phyloP scores from a whole-genome alignment of 768 basidiomycete species.

The Daedalea quercina region DNA sequence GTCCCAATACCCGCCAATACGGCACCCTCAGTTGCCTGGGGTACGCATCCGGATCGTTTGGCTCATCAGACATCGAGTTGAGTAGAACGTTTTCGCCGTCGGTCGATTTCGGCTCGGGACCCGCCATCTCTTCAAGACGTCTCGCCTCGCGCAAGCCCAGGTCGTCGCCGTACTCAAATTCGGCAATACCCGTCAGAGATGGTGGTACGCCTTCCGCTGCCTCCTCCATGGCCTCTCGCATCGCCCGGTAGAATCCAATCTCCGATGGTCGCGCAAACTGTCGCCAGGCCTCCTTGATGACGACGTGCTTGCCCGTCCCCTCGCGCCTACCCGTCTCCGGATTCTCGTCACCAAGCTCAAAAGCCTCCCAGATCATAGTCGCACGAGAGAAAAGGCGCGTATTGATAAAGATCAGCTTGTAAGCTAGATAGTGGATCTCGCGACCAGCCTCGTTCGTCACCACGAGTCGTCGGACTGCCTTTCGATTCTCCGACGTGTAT shows the following conservation, averaged over 20 bases:
- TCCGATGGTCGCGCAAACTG: constrained; percentile 2
- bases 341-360: background rate
- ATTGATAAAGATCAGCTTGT: constrained; percentile 5
- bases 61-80: background rate
- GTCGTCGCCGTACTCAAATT: background rate
- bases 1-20: background rate
- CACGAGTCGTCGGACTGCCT: background rate
- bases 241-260: constrained; percentile 2
- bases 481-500: background rate
- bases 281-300: constrained; percentile 12
- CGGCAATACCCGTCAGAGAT: background rate
- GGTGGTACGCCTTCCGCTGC: background rate
- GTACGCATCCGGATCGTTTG: background rate
- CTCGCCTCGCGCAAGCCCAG: background rate
- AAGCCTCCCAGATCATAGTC: constrained; percentile 9
- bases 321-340: background rate
- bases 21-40: background rate
- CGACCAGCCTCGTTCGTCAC: background rate
- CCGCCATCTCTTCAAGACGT: background rate
- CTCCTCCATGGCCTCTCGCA: background rate
- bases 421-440: background rate
- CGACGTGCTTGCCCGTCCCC: background rate
- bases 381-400: constrained; percentile 7
- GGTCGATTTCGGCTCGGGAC: background rate
- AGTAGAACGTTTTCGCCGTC: too few species aligned